These are phyloP conservation scores for Myriangium duriaei DNA, from an alignment of 2,329 filamentous ascomycete species.

Conservation along the genomic window DNA sequence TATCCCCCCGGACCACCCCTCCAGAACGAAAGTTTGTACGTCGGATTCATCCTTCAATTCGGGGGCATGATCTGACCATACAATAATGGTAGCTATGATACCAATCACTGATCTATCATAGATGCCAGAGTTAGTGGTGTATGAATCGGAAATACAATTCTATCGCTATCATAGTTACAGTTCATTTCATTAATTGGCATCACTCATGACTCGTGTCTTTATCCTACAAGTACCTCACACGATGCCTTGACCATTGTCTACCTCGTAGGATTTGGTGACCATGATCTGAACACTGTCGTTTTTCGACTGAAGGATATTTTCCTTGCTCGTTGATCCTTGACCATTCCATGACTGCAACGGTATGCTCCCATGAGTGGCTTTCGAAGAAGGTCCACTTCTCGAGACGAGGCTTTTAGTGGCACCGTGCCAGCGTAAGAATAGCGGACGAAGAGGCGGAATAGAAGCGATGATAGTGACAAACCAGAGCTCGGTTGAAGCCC, in stretches of 20 bases:
- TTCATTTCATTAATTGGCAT: no score
- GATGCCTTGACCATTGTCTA: slow-evolving; percentile 7
- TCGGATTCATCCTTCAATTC: no score
- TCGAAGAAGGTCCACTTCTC: neutral
- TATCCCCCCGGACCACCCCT: no score
- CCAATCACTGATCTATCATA: no score
- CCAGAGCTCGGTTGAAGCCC: slow-evolving; percentile 10
- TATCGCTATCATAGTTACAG: no score
- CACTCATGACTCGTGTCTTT: no score
- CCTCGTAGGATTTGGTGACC: neutral
- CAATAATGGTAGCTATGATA: no score
- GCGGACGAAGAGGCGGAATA: slow-evolving; percentile 10
- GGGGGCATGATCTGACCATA: no score
- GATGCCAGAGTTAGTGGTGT: no score
- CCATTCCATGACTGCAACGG: neutral
- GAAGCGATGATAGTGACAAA: slow-evolving; percentile 9
- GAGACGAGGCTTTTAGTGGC: slow-evolving; percentile 3
- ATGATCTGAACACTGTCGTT: slow-evolving; percentile 1
- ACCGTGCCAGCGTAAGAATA: slow-evolving; percentile 9
- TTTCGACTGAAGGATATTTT: slow-evolving; percentile 4
- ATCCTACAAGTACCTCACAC: no score
- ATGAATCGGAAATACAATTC: no score
- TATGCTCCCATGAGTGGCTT: neutral
- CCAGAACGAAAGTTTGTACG: no score
- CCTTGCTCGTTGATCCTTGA: slow-evolving; percentile 4